Evolutionary conservation across 106 monocot genomes (phyloP), one percentile per base, ranked within the genome.

Genomic region (Triglochin maritima): DNA sequence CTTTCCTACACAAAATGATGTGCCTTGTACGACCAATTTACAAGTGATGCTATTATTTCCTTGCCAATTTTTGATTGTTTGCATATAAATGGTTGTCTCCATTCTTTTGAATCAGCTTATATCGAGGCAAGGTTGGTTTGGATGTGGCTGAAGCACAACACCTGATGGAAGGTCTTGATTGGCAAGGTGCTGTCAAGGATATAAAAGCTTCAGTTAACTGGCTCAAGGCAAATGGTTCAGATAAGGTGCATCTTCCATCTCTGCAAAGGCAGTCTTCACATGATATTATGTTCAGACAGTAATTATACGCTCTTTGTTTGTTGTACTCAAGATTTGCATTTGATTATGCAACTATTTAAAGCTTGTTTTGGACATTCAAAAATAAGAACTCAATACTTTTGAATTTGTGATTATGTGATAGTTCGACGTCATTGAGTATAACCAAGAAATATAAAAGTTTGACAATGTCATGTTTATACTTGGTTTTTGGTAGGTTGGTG

Each of bases 91-190:
- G 9, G 17, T 45, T 41, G 52, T 44, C 0, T 44, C 4, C 41
- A 0, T 48, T 58, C n/a, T 77, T 14, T 56, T 42, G 3, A 65
- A 57, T 42, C 69, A 96, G 95, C 77, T 79, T 90, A 64, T 96
- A 90, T 70, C 87, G 90, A 60, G 95, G 95, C 60, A 90, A 90
- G 60, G 90, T 96, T 78, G 95, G 81, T 17, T 58, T 90, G 67
- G 90, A 90, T 71, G 83, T 75, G 69, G 95, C 95, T 42, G 95
- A 96, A 72, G 95, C 95, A 0, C 90, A 96, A 14, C 95, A 90
- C 78, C 70, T 96, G 78, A 81, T 90, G 85, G 83, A 86, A 1
- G 90, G 80, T 58, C 81, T 96, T 45, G 87, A 96, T 48, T 96
- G 90, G 95, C 78, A 70, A 55, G 85, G 85, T 80, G 95, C 95